Evolutionary conservation across 768 basidiomycete genomes (phyloP).

Genomic region (Trametes gibbosa): DNA sequence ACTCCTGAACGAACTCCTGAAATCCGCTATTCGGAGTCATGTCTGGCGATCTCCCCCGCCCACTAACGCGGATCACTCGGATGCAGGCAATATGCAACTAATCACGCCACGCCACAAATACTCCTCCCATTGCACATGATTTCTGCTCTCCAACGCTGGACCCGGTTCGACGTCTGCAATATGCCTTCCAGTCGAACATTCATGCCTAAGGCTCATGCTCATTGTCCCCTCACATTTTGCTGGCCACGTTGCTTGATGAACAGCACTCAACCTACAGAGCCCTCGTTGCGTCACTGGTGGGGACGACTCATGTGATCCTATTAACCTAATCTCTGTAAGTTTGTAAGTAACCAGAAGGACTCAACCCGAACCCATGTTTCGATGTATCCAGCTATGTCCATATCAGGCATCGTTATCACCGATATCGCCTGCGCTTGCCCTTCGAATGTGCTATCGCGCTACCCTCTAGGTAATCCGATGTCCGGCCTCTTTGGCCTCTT

Average conservation of each 20-base stretch:
- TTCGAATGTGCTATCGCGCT: too few species aligned
- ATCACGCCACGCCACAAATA: not conserved
- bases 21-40: slow-evolving; percentile 1
- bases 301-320: too few species aligned
- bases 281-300: too few species aligned
- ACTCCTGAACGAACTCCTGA: slow-evolving; percentile 4
- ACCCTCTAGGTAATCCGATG: too few species aligned
- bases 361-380: not conserved
- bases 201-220: not conserved
- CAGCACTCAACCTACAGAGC: too few species aligned
- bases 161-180: not conserved
- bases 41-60: slow-evolving; percentile 4
- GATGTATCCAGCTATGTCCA: too few species aligned
- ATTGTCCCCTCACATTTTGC: too few species aligned
- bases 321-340: not conserved
- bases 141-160: not conserved
- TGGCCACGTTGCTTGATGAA: too few species aligned
- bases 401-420: not conserved
- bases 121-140: not conserved
- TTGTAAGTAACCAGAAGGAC: not conserved
- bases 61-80: not conserved
- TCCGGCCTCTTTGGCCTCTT: too few species aligned
- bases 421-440: too few species aligned
- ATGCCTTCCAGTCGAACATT: not conserved
- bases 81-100: not conserved